These are phyloP conservation scores for Bipolaris gigantea DNA, from an alignment of 2,329 filamentous ascomycete genomes.

Conservation along the genomic window DNA sequence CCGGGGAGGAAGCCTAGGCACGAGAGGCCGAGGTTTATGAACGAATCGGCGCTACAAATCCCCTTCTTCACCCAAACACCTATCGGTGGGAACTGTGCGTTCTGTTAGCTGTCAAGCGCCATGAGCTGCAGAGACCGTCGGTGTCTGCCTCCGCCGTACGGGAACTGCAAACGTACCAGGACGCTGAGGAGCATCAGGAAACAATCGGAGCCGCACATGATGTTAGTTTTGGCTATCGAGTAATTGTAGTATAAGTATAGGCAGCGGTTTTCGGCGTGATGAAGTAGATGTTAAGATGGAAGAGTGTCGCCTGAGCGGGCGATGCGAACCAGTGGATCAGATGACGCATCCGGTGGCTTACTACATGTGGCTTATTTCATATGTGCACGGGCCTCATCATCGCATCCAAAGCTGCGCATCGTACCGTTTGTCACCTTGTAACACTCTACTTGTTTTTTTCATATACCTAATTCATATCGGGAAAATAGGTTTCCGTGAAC, in stretches of 20 bases:
- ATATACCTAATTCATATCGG: not conserved
- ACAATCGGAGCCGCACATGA: slow-evolving; percentile 63
- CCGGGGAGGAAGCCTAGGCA: slow-evolving; percentile 67
- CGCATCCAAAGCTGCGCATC: not conserved
- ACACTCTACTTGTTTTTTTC: not conserved
- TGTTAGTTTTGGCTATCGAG: slow-evolving; percentile 19
- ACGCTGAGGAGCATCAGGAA: slow-evolving; percentile 63
- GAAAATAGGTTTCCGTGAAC: not conserved
- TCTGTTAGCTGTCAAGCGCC: slow-evolving; percentile 4
- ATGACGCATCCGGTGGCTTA: slow-evolving; percentile 16
- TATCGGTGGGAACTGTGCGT: slow-evolving; percentile 11
- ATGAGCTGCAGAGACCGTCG: not conserved
- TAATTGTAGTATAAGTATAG: not conserved
- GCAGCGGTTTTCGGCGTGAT: slow-evolving; percentile 1
- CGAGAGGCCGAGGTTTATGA: slow-evolving; percentile 95
- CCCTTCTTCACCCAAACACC: slow-evolving; percentile 95
- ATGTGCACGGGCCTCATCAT: not conserved
- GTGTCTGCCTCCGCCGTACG: slow-evolving; percentile 15
- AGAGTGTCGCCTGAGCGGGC: slow-evolving; percentile 11
- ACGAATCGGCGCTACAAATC: slow-evolving; percentile 85
- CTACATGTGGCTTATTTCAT: slow-evolving; percentile 3
- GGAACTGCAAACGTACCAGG: slow-evolving; percentile 52
- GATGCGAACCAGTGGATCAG: slow-evolving; percentile 4
- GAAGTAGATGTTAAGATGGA: slow-evolving; percentile 5
- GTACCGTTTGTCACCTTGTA: not conserved